These are phyloP conservation scores for Phytophthora kernoviae DNA, from an alignment of 352 stramenopile genomes.

Conservation along the genomic window DNA sequence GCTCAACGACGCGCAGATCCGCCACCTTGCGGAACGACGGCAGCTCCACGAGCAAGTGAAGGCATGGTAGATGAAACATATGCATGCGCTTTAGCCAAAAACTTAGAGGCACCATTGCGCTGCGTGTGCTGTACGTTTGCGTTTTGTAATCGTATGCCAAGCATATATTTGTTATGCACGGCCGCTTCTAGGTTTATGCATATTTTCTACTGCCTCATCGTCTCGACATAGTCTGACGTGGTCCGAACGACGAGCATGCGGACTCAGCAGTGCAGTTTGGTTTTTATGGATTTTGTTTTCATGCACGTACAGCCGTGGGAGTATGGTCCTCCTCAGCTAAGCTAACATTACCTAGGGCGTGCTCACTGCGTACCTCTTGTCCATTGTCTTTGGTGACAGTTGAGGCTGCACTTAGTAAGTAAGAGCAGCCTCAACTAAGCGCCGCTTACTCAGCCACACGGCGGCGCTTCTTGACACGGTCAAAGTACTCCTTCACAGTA, in stretches of 20 bases:
- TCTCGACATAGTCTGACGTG: too few species aligned
- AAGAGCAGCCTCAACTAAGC: not conserved
- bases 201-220: too few species aligned
- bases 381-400: too few species aligned
- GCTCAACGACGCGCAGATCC: conserved; percentile 33
- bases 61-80: conserved; percentile 16
- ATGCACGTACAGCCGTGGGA: not conserved
- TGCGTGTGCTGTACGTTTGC: not conserved
- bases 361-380: too few species aligned
- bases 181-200: too few species aligned
- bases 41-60: conserved; percentile 37
- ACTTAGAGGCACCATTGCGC: not conserved
- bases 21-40: conserved; percentile 39
- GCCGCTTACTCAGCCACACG: conserved; percentile 50
- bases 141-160: not conserved
- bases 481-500: conserved; percentile 88
- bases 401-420: too few species aligned
- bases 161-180: not conserved
- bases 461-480: conserved; percentile 80
- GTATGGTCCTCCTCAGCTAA: not conserved
- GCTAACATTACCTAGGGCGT: too few species aligned
- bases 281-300: not conserved
- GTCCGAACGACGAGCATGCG: too few species aligned
- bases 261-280: not conserved
- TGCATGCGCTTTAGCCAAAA: not conserved